A percentile compares a stretch with the other conserved stretches of the same genome.
phyloP scores from a whole-genome alignment of 1,284 basidiomycete genomes.

The Amylostereum chailletii region DNA sequence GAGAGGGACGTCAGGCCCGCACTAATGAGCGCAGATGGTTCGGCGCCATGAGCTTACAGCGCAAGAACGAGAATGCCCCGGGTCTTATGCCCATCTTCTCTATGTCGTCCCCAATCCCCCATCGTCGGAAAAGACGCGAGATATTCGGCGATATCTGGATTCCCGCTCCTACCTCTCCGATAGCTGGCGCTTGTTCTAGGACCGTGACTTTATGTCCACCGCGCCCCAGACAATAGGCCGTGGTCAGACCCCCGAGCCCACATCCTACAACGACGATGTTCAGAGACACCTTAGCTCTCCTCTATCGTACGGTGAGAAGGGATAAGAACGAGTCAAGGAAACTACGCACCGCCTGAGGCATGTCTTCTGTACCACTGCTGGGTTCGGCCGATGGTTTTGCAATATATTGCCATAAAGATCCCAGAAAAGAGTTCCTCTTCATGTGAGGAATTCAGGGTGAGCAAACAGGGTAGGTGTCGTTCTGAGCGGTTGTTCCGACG shows the following conservation, averaged over 20 bases:
- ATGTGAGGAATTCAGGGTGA: no score
- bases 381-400: no score
- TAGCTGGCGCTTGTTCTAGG: constrained; percentile 27
- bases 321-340: no score
- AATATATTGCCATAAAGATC: no score
- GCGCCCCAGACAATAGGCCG: constrained; percentile 35
- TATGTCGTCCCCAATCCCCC: constrained; percentile 40
- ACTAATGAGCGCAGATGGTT: constrained; percentile 35
- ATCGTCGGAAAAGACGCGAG: constrained; percentile 37
- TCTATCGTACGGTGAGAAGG: no score
- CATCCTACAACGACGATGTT: constrained; percentile 40
- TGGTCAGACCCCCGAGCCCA: constrained; percentile 41
- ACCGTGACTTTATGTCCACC: constrained; percentile 43
- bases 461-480: no score
- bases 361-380: no score
- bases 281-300: constrained; percentile 14
- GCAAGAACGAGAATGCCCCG: neutral
- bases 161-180: constrained; percentile 39
- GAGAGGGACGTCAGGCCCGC: neutral
- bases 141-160: constrained; percentile 42
- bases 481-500: no score
- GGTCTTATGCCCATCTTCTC: constrained; percentile 33
- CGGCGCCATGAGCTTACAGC: constrained; percentile 15
- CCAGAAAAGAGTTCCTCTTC: no score
- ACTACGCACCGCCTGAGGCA: no score